Conservation (phyloP, 2,329 filamentous ascomycete species). For the Zymoseptoria brevis region DNA sequence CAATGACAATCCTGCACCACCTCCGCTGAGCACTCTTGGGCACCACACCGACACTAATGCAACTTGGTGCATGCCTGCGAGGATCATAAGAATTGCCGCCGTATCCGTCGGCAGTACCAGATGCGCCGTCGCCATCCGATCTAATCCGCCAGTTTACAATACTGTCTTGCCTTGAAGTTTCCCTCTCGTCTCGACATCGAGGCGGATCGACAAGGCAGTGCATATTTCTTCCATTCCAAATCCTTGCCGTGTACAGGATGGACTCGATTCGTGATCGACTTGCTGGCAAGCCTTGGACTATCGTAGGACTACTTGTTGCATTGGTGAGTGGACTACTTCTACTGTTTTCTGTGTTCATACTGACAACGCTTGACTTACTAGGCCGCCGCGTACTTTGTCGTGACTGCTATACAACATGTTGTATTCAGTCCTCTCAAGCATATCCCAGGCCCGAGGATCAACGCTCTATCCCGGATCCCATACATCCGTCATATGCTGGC, state of each 20-base stretch:
- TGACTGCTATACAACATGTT: constrained; percentile 30
- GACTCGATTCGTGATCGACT: background rate
- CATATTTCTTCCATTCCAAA: background rate
- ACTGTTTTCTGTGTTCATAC: background rate
- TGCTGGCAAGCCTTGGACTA: constrained; percentile 3
- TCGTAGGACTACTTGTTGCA: constrained; percentile 8
- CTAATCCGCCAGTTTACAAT: background rate
- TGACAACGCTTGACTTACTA: constrained; percentile 6
- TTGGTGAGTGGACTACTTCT: constrained; percentile 6
- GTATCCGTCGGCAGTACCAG: background rate
- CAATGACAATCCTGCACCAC: too few species aligned
- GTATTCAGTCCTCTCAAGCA: constrained; percentile 38
- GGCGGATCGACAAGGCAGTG: background rate
- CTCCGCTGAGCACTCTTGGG: background rate
- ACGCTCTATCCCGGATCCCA: constrained; percentile 20
- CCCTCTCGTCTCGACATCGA: background rate
- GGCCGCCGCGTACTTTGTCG: constrained; percentile 13
- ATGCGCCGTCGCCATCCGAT: background rate
- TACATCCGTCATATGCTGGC: constrained; percentile 18
- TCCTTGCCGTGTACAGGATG: background rate
- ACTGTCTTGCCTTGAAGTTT: background rate
- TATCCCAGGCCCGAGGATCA: constrained; percentile 36
- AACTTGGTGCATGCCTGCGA: background rate
- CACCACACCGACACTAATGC: background rate
- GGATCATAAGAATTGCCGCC: background rate